Percentiles rank a stretch among this genome's conserved stretches.
Evolutionary conservation across 352 stramenopile species (phyloP).

Genomic region (Phytophthora sojae): DNA sequence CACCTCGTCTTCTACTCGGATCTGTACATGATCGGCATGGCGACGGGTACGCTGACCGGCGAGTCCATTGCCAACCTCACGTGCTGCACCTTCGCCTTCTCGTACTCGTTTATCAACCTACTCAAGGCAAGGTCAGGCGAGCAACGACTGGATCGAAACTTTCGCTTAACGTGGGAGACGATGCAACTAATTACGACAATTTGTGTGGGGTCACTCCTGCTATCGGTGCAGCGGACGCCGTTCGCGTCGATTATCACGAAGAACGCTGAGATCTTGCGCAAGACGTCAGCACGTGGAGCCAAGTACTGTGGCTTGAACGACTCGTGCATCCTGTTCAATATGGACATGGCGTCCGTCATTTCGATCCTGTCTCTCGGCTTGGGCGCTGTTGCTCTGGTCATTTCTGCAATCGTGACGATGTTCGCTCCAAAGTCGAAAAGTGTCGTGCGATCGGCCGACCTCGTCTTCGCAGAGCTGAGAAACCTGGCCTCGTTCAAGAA

Average conservation of each 20-base stretch:
- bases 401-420: too few relatives aligned
- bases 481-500: not conserved
- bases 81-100: not conserved
- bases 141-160: not conserved
- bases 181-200: not conserved
- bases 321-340: not conserved
- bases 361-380: not conserved
- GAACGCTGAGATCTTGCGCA: conserved; percentile 1
- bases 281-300: not conserved
- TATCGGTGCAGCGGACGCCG: conserved; percentile 1
- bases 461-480: not conserved
- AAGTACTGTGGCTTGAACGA: conserved; percentile 1
- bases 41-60: not conserved
- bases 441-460: not conserved
- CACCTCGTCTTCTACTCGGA: conserved; percentile 4
- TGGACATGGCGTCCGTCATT: not conserved
- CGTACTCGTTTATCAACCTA: conserved; percentile 4
- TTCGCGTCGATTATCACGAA: not conserved
- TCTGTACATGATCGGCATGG: conserved; percentile 1
- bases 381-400: not conserved
- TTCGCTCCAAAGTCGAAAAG: not conserved
- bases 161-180: conserved; percentile 2
- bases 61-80: conserved; percentile 3
- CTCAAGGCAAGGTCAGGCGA: not conserved
- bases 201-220: conserved; percentile 1